Evolutionary conservation across 164 flowering plant species (phyloP), one percentile per base, ranked within the genome.

Genomic region (Piper longum): DNA sequence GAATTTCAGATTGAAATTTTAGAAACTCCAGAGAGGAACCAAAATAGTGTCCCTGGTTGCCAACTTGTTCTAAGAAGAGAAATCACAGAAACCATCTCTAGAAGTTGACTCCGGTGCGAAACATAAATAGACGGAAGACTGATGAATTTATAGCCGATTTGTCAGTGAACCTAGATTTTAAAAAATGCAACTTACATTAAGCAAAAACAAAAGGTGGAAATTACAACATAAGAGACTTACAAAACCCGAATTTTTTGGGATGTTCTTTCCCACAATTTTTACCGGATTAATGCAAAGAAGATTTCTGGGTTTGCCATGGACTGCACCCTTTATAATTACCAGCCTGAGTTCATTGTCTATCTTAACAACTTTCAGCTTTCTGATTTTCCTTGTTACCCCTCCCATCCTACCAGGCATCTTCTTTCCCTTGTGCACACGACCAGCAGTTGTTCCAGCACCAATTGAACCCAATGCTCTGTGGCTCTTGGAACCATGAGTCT

Each of bases 391-490:
- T 69, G 80, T 91, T 60, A 88, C 80, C 56, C 93, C 96, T 61
- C 99, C 97, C 99, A 95, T 95, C 61, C 91, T 71, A 7, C 99
- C 99, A 43, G 99, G 97, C 99, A 95, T 95, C 75, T 95, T 91
- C 90, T 91, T 91, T 16, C 97, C 99, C 65, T 74, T 76, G 78
- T 85, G 91, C 0, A 95, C 97, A 59, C 74, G 88, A 0, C 99
- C 99, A 3, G 97, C 96, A 4, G 97, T 91, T 57, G 99, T 95
- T 57, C 99, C 99, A 12, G 97, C 99, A 66, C 97, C 99, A 62
- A 91, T 91, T 18, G 97, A 90, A 19, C 99, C 99, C 57, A 91
- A 71, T 0, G 76, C 78, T 60, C 99, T 75, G 74, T 91, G 99
- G 75, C 97, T 91, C 77, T 95, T 91, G 59, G 99, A 95, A 54